Evolutionary conservation across 805 yeast genomes (phyloP), one percentile per base, ranked within the genome.

Genomic region (Kodamaea sagamina): DNA sequence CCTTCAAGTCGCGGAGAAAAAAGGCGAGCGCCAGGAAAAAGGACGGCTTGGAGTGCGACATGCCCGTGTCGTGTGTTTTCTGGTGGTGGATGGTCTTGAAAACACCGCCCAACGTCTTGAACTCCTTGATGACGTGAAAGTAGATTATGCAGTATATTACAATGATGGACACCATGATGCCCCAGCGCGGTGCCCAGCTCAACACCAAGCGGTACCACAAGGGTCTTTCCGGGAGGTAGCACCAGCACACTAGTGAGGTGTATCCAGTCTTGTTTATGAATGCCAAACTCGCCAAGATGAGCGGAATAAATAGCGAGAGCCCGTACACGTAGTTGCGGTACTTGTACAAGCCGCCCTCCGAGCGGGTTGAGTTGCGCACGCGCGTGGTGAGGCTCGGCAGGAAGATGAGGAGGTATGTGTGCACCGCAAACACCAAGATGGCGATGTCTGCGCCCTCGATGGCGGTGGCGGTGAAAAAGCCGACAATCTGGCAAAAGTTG

Each of bases 361-460:
- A 59, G 36, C 71, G 54, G 38, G 54, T 46, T 10, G 75, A 58
- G 44, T 65, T 59, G 36, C 63, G 61, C 51, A 75, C 70, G 44
- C 69, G 73, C 45, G 73, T 70, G 24, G 62, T 58, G 19, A 70
- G 55, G 21, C 68, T 71, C 1, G 92, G 88, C 46, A 71, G 68
- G 61, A 87, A 86, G 4, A 89, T 84, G 22, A 88, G 65, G 32
- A 89, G 57, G 19, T 81, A 87, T 7, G 92, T 84, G 63, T 89
- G 96, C 11, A 89, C 63, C 1, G 97, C 96, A 64, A 89, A 85
- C 26, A 84, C 75, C 24, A 88, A 67, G 41, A 89, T 89, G 12
- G 93, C 89, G 26, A 88, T 57, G 62, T 89, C 97, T 1, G 90
- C 89, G 15, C 95, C 95, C 62, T 87, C 95, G 10, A 86, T 84